Evolutionary conservation across 495 filamentous ascomycete species (phyloP), one percentile per base, ranked within the genome.

Genomic region (Jackrogersella minutella): DNA sequence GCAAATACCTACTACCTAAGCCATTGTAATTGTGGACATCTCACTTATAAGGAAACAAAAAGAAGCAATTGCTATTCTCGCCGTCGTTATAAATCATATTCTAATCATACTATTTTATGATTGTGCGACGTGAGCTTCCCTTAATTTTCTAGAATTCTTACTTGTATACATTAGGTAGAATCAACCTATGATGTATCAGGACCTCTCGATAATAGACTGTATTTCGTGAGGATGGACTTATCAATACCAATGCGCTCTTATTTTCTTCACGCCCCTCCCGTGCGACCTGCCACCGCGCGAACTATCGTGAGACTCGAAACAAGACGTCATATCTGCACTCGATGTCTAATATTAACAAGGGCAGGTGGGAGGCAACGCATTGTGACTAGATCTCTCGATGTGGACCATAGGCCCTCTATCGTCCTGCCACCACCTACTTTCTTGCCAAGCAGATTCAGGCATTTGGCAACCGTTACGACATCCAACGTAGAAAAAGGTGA

Each of bases 401-500:
- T 61, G 41, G 49, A 8, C 39, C 73, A 33, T 47, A 59, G 40
- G 22, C 37, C 16, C 47, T 62, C 19, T 43, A 10, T 26, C 24
- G 10, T 39, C 19, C 16, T 44, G 16, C 52, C 51, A 49, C 70
- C 3, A 64, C 66, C 44, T 50, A 52, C 24, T 66, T 65, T 47
- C 40, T 36, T 43, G 56, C 70, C 14, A 64, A 67, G 31, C 70
- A 73, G 49, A 43, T 53, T 36, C 31, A 70, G 73, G 51, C 72
- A 70, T 28, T 69, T 69, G 21, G 68, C 74, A 5, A 75, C 77
- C 9, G 75, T 75, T 26, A 62, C 75, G 10, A 64, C 67, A n/a
- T 68, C 69, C 10, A 46, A 69, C 2, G 66, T 69, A 11, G 68
- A 78, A 43, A 73, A 78, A 55, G 62, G 76, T 77, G 28, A 66